These are phyloP conservation scores for Boletus sp. DNA, from an alignment of 1,284 basidiomycete genomes.

Conservation along the genomic window DNA sequence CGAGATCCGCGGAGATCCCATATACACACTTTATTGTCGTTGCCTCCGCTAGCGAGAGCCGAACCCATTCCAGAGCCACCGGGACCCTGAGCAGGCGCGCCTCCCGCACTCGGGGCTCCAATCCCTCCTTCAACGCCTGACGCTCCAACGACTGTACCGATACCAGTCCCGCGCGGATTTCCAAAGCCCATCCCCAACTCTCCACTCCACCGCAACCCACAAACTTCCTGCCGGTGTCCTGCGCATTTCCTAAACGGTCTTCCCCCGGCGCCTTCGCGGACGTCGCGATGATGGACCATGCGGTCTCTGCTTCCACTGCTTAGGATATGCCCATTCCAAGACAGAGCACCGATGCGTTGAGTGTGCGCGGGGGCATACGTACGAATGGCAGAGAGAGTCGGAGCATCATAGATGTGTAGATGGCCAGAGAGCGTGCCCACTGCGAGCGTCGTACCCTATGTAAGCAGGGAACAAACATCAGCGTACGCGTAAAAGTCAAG, in stretches of 20 bases:
- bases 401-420: conserved; percentile 94
- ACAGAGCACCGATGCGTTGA: conserved; percentile 87
- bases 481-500: conserved; percentile 24
- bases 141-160: conserved; percentile 3
- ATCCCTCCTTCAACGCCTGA: conserved; percentile 20
- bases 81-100: conserved; percentile 25
- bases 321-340: conserved; percentile 90
- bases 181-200: conserved; percentile 29
- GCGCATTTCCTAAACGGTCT: conserved; percentile 76
- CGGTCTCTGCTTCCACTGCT: conserved; percentile 92
- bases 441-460: conserved; percentile 81
- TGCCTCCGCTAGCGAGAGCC: conserved; percentile 90
- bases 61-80: conserved; percentile 46
- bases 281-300: conserved; percentile 88
- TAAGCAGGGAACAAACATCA: conserved; percentile 1
- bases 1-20: conserved; percentile 80
- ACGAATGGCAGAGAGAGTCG: conserved; percentile 70
- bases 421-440: conserved; percentile 87
- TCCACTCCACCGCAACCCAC: conserved; percentile 89
- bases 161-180: conserved; percentile 20
- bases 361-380: conserved; percentile 87
- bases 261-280: conserved; percentile 60
- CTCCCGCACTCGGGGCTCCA: conserved; percentile 23
- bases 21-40: conserved; percentile 97
- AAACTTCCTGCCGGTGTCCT: conserved; percentile 93